Evolutionary conservation across 805 yeast species (phyloP).

Genomic region (Starmerella tilneyi): DNA sequence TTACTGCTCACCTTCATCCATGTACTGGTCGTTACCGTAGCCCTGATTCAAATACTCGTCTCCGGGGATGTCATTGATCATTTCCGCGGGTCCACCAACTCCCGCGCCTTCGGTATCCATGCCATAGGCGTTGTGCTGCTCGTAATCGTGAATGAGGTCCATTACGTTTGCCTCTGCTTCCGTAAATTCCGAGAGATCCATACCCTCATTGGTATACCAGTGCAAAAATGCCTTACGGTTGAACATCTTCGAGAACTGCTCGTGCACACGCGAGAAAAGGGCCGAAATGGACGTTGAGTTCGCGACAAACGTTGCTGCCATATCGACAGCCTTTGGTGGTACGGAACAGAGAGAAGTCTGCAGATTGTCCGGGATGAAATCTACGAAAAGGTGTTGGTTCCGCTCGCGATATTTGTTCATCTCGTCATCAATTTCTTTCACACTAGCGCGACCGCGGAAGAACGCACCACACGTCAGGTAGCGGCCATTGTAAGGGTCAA

Average conservation of each 20-base stretch:
- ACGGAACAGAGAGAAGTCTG: conserved; percentile 90
- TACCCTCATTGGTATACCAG: conserved; percentile 93
- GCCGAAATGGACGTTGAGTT: conserved; percentile 90
- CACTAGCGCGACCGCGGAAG: conserved; percentile 87
- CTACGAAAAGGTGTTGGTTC: conserved; percentile 76
- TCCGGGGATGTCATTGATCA: conserved; percentile 9
- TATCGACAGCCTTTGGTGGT: conserved; percentile 74
- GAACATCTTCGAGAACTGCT: conserved; percentile 85
- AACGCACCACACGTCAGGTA: conserved; percentile 88
- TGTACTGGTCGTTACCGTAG: conserved; percentile 6
- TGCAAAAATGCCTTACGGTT: conserved; percentile 90
- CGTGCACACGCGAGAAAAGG: conserved; percentile 78
- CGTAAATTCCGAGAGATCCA: conserved; percentile 89
- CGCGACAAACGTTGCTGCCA: conserved; percentile 88
- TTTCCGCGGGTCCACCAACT: conserved; percentile 8
- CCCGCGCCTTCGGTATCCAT: conserved; percentile 22
- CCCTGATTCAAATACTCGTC: conserved; percentile 12
- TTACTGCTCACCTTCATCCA: conserved; percentile 14
- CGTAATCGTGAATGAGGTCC: conserved; percentile 80
- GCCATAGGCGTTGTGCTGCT: conserved; percentile 71
- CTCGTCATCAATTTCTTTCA: conserved; percentile 90
- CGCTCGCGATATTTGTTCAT: conserved; percentile 75
- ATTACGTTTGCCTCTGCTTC: conserved; percentile 89
- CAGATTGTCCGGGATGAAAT: conserved; percentile 93
- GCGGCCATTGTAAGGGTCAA: conserved; percentile 83